Base-by-base conservation (phyloP, 192 early-diverging fungal genomes). In the Mortierella hygrophila region DNA sequence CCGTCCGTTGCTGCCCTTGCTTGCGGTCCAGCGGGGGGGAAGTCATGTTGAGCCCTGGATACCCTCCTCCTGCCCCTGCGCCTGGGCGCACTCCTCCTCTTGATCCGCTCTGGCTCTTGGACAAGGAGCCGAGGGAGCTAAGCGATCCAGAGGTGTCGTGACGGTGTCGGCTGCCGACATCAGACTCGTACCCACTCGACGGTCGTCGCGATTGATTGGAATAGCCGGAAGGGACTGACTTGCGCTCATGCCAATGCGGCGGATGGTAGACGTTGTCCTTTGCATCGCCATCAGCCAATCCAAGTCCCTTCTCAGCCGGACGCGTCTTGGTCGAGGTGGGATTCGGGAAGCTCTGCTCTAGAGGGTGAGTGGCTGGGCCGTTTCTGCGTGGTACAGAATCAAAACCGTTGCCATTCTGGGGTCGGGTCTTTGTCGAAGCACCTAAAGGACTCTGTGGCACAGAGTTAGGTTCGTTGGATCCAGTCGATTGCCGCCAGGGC, bases 221-320 rank as follows among this genome's bases (percentile, higher is more conserved):
- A 20, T 32, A 32, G 10, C 57, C 26, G 26, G 41, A 49, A 8
- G 77, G 65, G 2, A 73, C 52, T 10, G 78, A 79, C 38, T 79
- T 79, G 37, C 83, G 54, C 35, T 85, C 83, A 54, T 85, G 77
- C 83, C 83, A 85, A 23, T 85, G 83, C 6, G 83, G 83, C 20
- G 83, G 83, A 57, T 80, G 83, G 46, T 85, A 85, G 9, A 85
- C 71, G 46, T 80, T 85, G 29, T 85, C 83, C 32, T 68, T 69
- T 35, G 60, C 1, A 1, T 47, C 71, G 18, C 20, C 72, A 38
- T 76, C 73, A 37, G 32, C 68, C 32, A 23, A 52, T 54, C 47
- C 68, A 11, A 70, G 13, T 15, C 42, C 57, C 63, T 70, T 75
- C 10, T 83, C 73, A 11, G 69, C 37, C 26, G 70, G 42, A 21